phyloP scores from a whole-genome alignment of 2,329 filamentous ascomycete genomes.

The Ophiostoma perfectum region DNA sequence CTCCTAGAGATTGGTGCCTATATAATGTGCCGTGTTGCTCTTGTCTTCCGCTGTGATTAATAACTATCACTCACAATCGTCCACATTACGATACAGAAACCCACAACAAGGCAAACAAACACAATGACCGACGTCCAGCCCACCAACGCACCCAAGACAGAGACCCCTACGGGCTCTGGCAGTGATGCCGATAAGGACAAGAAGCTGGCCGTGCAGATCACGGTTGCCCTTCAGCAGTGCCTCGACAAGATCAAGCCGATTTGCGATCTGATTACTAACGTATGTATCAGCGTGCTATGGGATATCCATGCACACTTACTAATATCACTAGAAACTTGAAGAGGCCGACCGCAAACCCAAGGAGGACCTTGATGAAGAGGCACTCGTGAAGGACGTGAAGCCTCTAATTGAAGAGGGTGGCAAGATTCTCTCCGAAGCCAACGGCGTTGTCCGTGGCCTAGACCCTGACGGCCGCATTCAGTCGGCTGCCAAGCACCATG shows the following conservation, averaged over 20 bases:
- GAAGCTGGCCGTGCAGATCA: neutral
- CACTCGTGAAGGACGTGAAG: slow-evolving; percentile 78
- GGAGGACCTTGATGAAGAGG: slow-evolving; percentile 27
- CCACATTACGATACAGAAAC: neutral
- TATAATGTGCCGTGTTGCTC: no score
- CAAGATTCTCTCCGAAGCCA: slow-evolving; percentile 76
- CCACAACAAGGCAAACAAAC: no score
- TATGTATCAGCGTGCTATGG: neutral
- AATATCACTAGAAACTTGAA: neutral
- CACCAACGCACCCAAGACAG: neutral
- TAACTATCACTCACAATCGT: neutral
- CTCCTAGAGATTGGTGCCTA: no score
- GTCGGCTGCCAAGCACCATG: slow-evolving; percentile 76
- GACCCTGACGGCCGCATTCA: slow-evolving; percentile 85
- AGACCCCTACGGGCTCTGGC: neutral
- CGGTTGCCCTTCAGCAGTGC: neutral
- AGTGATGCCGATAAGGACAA: neutral
- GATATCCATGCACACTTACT: neutral
- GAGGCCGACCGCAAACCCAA: neutral
- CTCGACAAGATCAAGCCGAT: neutral
- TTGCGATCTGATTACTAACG: neutral
- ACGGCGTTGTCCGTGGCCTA: slow-evolving; percentile 78
- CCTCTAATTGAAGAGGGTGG: slow-evolving; percentile 83
- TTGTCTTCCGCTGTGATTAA: no score
- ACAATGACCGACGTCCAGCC: neutral